Base-by-base conservation (phyloP, 768 basidiomycete genomes). In the Lentinula detonsa region DNA sequence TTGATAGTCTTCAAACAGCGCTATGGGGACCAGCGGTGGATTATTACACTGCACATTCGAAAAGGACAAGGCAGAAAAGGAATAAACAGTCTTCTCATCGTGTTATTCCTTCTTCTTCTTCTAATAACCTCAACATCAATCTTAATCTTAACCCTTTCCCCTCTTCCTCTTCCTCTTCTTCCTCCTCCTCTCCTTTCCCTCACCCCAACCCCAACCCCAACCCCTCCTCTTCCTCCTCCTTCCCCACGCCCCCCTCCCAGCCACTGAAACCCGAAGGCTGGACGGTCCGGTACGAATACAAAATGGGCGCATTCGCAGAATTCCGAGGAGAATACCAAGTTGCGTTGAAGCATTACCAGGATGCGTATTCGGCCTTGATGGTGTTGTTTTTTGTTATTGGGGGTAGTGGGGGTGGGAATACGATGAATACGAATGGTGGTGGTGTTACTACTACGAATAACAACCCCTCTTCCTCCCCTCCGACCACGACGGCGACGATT, bases 231-330 rank as follows among this genome's bases (percentile, higher is more conserved):
- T 18, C 72, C 81, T 1, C 84, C 78, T 23, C 78, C 82, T 3
- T 60, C 81, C 6, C 82, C 76, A 13, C 28, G 71, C 71, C 45
- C 71, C 82, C 18, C 72, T 81, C 1, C 83, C 87, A 28, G 28
- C 28, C 28, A 16, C 85, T 89, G 4, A 78, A 90, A 33, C 83
- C 88, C 0, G 88, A 93, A 72, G 95, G 95, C 0, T 99, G 95
- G 96, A 93, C 91, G 0, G 94, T 96, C 18, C 79, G 97, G 34
- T 98, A 98, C 68, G 95, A 98, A 70, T 98, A 94, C 79, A 99
- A 98, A 75, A 91, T 95, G 83, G 97, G 90, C 0, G 89, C 90
- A 66, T 98, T 98, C 72, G 94, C 96, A 0, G 96, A 99, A 73
- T 94, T 98, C 69, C 77, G 95, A 61, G 86, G 91, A 11, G 96